Percentiles rank a stretch among this genome's conserved stretches.
Evolutionary conservation across 1,139 yeast genomes (phyloP).

Genomic region (Geotrichum aggregatum): DNA sequence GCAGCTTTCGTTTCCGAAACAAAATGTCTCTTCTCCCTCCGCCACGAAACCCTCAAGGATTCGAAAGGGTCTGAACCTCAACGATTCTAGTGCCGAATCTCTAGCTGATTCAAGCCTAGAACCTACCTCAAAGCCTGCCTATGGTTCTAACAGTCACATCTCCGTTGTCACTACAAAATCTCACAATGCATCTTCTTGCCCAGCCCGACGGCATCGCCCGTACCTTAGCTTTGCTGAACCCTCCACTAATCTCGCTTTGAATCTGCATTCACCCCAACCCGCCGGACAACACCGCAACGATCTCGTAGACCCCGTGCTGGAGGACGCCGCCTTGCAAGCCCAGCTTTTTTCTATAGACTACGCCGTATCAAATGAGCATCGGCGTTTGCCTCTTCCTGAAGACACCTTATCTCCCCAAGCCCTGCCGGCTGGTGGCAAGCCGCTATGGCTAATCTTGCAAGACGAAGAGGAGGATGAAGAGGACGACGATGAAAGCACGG

Average conservation of each 20-base stretch:
- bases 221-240: not conserved
- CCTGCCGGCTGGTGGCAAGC: not conserved
- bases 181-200: not conserved
- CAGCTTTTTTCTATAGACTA: slow-evolving; percentile 7
- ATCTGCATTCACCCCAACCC: not conserved
- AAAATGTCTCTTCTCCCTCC: not conserved
- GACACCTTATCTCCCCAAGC: not conserved
- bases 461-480: slow-evolving; percentile 3
- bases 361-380: not conserved
- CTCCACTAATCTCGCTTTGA: slow-evolving; percentile 1
- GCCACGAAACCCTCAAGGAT: not conserved
- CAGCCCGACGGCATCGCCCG: not conserved
- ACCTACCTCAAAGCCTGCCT: no score
- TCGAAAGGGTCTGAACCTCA: not conserved
- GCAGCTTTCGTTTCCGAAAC: not conserved
- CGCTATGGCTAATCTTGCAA: slow-evolving; percentile 1
- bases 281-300: slow-evolving; percentile 6
- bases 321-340: not conserved
- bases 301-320: not conserved
- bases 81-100: no score
- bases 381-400: not conserved
- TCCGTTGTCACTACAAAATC: not conserved
- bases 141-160: not conserved
- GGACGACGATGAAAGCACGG: not conserved
- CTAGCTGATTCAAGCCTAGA: no score